phyloP scores from a whole-genome alignment of 1,284 basidiomycete species.

The Trichosporon coremiiforme region DNA sequence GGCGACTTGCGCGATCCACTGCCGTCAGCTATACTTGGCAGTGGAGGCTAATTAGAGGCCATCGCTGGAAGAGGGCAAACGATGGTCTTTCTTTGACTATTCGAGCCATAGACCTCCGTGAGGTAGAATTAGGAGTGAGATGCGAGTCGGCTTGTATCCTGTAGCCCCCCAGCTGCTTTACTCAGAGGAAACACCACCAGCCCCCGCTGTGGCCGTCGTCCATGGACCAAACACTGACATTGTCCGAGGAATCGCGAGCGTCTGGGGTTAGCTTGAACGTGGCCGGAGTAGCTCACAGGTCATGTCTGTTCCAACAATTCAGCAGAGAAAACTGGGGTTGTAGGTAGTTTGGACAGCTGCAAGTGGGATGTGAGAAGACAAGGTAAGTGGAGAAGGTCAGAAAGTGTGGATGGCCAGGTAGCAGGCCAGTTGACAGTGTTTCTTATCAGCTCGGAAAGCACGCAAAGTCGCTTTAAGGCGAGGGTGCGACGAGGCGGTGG shows the following conservation, averaged over 20 bases:
- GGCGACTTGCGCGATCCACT: neutral
- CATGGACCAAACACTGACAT: slow-evolving; percentile 9
- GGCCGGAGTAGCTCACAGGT: neutral
- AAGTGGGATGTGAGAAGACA: neutral
- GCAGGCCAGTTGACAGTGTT: too few relatives aligned
- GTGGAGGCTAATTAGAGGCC: too few relatives aligned
- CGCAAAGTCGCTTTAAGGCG: neutral
- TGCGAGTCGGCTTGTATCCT: neutral
- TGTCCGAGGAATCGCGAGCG: neutral
- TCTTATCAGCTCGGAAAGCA: neutral
- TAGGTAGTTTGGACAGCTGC: neutral
- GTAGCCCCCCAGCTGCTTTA: too few relatives aligned
- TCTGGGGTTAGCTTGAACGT: neutral
- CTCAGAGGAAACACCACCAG: slow-evolving; percentile 4
- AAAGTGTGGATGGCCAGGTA: neutral
- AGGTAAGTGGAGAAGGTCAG: neutral
- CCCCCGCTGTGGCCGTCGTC: neutral
- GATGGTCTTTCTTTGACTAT: too few relatives aligned
- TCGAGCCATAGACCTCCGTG: too few relatives aligned
- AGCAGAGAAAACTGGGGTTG: too few relatives aligned
- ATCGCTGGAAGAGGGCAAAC: too few relatives aligned
- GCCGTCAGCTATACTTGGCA: neutral
- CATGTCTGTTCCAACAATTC: neutral
- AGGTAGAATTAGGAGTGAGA: too few relatives aligned
- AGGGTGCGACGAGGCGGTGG: neutral